Percentiles rank a stretch among this genome's conserved stretches.
These are phyloP conservation scores for Rhodotorula kratochvilovae DNA, from an alignment of 768 basidiomycete species.

Conservation along the genomic window DNA sequence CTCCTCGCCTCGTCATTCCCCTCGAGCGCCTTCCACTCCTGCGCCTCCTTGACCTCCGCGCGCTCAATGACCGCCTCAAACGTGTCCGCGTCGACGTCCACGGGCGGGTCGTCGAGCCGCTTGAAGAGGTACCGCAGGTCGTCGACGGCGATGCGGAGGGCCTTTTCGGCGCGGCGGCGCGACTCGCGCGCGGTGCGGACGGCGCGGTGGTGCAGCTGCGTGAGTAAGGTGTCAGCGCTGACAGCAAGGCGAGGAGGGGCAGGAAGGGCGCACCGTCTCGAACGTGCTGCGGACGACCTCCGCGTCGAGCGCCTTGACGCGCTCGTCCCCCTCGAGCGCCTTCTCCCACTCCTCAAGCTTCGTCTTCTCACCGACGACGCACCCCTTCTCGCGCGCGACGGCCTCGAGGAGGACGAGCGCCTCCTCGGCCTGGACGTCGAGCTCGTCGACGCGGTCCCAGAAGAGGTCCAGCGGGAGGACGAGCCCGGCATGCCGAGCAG, in stretches of 20 bases:
- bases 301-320: slow-evolving; percentile 53
- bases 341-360: slow-evolving; percentile 48
- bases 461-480: slow-evolving; percentile 85
- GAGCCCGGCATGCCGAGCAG: slow-evolving; percentile 88
- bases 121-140: slow-evolving; percentile 92
- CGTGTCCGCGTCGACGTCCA: slow-evolving; percentile 60
- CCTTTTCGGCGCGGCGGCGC: slow-evolving; percentile 69
- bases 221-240: neutral
- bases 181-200: slow-evolving; percentile 77
- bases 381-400: slow-evolving; percentile 42
- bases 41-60: slow-evolving; percentile 68
- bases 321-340: slow-evolving; percentile 58
- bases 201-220: slow-evolving; percentile 67
- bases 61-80: slow-evolving; percentile 56
- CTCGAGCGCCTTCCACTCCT: slow-evolving; percentile 80
- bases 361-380: slow-evolving; percentile 42
- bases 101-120: slow-evolving; percentile 71
- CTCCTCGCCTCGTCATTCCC: slow-evolving; percentile 74
- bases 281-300: slow-evolving; percentile 61
- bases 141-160: slow-evolving; percentile 81
- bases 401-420: slow-evolving; percentile 63
- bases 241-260: slow-evolving; percentile 1
- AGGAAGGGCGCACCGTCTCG: slow-evolving; percentile 53
- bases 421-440: slow-evolving; percentile 77
- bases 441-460: slow-evolving; percentile 83